Base-by-base conservation (phyloP, 331 rosid species). In the Telfairia occidentalis region DNA sequence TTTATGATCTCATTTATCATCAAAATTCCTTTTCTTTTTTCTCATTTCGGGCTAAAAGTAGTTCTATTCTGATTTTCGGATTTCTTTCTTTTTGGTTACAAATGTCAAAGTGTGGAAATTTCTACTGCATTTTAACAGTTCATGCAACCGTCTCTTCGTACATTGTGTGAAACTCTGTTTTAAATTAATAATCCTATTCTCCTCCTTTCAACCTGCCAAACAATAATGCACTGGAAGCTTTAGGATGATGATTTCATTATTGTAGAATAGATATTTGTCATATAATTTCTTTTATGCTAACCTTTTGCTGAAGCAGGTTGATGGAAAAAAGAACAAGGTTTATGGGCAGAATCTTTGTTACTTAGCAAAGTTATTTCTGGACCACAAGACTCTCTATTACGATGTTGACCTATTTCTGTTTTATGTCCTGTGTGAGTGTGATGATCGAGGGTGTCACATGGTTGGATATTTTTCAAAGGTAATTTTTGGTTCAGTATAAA, bases 381-480 rank as follows among this genome's bases (percentile, higher is more conserved):
- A 95, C 86, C 99, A 95, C 87, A 95, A 95, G 90, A 95, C 99
- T 79, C 97, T 92, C 67, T 95, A 95, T 80, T 95, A 95, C 76
- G 99, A 95, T 67, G 97, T 95, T 24, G 99, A 95, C 83, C 97
- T 95, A 78, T 95, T 95, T 89, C 87, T 92, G 52, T 95, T 95
- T 82, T 95, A 95, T 80, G 86, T 95, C 76, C 80, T 92, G 75
- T 95, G 99, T 73, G 96, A 95, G 82, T 95, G 99, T 66, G 99
- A 95, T 85, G 99, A 95, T 81, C 89, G 97, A 73, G 99, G 99
- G 75, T 95, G 99, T 82, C 99, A 95, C 86, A 92, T 95, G 99
- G 99, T 95, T 80, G 99, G 99, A 78, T 95, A 95, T 84, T 95
- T 95, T 79, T 92, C 99, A 42, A 95, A 95, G 97, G 99, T 90